Base-by-base conservation (phyloP, 495 filamentous ascomycete genomes). In the Penicillium lagena region DNA sequence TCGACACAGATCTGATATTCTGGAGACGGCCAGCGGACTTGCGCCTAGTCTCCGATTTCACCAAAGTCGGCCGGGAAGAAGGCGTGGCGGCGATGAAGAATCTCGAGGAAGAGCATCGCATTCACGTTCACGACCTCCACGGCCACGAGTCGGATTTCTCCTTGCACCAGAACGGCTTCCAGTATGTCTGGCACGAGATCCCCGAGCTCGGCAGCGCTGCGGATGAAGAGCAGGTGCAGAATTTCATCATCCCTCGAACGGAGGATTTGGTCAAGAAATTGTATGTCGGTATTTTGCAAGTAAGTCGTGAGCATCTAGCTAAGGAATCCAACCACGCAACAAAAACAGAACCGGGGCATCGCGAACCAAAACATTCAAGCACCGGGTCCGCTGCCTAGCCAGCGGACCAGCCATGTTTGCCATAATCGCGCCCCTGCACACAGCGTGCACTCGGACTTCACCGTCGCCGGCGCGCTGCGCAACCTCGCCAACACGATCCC, bases 401-500 rank as follows among this genome's bases (percentile, higher is more conserved):
- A 41, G 27, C 4, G 45, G 54, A 14, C 9, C 40, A 12, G 29
- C 39, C 45, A 30, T 49, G 33, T 37, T 49, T 10, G 45, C 54
- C 11, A 47, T 40, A 52, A 47, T 27, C 42, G 46, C 32, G 42
- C 42, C 9, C 54, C 56, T 1, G 48, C 54, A 9, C 54, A 57
- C 32, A 50, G 48, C 10, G 50, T 54, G 29, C 56, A 60, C 41
- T 56, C 56, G 29, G 50, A 54, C 12, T 50, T 50, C 29, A 54
- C 54, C 1, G 9, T 35, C 11, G 32, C 27, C 9, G 50, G 54
- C 7, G 43, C 54, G 4, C 35, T 49, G 13, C 48, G 40, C 33
- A 33, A 52, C 4, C 37, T 57, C 7, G 33, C 37, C n/a, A 40
- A 40, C 8, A 34, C 45, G 29, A 28, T 53, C 29, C 40, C 37